phyloP scores from a whole-genome alignment of 495 filamentous ascomycete genomes.

The Xylaria nigripes region DNA sequence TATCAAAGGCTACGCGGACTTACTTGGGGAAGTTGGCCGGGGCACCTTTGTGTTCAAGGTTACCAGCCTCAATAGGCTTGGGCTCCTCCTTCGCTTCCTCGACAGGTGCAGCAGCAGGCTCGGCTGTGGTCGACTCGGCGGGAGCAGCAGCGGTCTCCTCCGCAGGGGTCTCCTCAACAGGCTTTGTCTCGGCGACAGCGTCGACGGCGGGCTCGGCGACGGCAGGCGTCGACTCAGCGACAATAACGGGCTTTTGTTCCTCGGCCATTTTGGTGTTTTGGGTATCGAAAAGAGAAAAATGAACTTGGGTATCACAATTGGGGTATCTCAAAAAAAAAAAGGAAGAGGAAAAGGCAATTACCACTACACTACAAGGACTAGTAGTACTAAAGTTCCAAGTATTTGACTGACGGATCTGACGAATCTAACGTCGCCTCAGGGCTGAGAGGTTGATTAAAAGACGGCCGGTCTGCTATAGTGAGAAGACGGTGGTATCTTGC shows the following conservation, averaged over 20 bases:
- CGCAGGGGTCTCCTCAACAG: constrained; percentile 34
- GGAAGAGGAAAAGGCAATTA: constrained; percentile 31
- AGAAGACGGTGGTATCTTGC: constrained; percentile 10
- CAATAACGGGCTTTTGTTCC: constrained; percentile 38
- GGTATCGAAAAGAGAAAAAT: constrained; percentile 36
- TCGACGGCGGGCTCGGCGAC: constrained; percentile 29
- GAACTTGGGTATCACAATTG: constrained; percentile 36
- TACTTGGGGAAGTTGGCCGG: constrained; percentile 79
- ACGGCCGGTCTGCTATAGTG: constrained; percentile 8
- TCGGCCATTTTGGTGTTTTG: constrained; percentile 39
- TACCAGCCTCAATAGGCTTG: constrained; percentile 65
- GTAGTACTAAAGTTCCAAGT: constrained; percentile 15
- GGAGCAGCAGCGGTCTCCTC: constrained; percentile 33
- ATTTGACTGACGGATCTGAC: constrained; percentile 17
- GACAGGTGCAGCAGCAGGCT: constrained; percentile 33
- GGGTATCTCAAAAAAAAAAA: constrained; percentile 41
- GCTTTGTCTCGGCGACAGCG: constrained; percentile 33
- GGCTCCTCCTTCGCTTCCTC: constrained; percentile 46
- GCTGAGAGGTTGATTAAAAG: constrained; percentile 9
- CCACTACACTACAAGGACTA: constrained; percentile 9
- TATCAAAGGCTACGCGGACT: constrained; percentile 22
- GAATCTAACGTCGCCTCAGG: constrained; percentile 22
- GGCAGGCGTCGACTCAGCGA: constrained; percentile 31
- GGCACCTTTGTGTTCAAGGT: constrained; percentile 77
- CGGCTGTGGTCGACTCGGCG: constrained; percentile 37